These are phyloP conservation scores for Medicago ruthenica DNA, from an alignment of 306 rosid species.

Conservation along the genomic window DNA sequence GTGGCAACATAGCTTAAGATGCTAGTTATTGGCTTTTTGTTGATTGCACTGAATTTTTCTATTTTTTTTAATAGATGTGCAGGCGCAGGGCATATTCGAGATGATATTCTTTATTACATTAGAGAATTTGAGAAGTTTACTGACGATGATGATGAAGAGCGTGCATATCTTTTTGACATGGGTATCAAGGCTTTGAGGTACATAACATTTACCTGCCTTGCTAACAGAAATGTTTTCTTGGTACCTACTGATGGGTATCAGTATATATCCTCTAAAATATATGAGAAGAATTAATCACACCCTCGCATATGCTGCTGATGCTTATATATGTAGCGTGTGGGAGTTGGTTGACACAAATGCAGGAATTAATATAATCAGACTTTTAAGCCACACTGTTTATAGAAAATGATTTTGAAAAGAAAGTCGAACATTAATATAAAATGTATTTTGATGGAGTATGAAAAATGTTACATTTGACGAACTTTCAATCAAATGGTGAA, in stretches of 20 bases:
- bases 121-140: conserved; percentile 67
- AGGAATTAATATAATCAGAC: neutral
- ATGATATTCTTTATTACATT: conserved; percentile 74
- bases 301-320: neutral
- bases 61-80: conserved; percentile 66
- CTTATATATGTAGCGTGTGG: neutral
- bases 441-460: neutral
- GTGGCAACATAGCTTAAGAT: conserved; percentile 11
- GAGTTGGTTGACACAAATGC: neutral
- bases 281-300: neutral
- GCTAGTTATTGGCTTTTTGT: conserved; percentile 16
- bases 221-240: neutral
- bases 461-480: neutral
- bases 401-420: neutral
- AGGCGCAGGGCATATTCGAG: conserved; percentile 87
- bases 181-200: conserved; percentile 88
- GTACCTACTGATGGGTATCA: neutral
- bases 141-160: conserved; percentile 72
- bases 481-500: neutral
- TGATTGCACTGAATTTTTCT: conserved; percentile 42
- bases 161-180: conserved; percentile 73
- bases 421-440: neutral
- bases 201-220: neutral
- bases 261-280: neutral
- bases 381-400: neutral